Conservation (phyloP, 257 asterid genomes). For the Fraxinus pennsylvanica region DNA sequence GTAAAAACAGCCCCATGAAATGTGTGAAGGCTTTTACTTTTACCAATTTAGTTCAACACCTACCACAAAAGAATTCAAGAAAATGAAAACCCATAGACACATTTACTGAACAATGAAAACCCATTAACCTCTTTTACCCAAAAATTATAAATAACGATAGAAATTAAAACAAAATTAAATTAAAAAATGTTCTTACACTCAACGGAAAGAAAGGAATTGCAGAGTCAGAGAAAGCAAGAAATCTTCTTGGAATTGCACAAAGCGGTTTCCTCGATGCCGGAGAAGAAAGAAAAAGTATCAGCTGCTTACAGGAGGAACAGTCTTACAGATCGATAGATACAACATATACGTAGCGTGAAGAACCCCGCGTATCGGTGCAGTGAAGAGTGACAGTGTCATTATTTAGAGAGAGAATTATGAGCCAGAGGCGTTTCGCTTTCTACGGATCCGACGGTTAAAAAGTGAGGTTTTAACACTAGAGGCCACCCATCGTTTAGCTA, state of each 20-base stretch:
- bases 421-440: conserved; percentile 33
- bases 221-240: conserved; percentile 41
- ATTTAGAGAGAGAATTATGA: neutral
- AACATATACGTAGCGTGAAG: conserved; percentile 27
- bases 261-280: conserved; percentile 45
- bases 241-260: conserved; percentile 44
- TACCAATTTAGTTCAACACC: conserved; percentile 9
- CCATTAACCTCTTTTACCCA: neutral
- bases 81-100: conserved; percentile 12
- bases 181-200: conserved; percentile 50
- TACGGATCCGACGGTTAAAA: conserved; percentile 40
- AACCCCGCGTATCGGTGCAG: conserved; percentile 40
- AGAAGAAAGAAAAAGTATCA: conserved; percentile 27
- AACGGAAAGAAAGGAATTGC: conserved; percentile 66
- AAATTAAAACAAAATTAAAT: neutral
- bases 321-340: conserved; percentile 25
- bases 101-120: conserved; percentile 5
- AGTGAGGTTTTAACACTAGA: neutral
- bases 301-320: neutral
- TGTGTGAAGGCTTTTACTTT: neutral
- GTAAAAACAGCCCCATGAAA: conserved; percentile 8
- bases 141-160: neutral
- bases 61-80: conserved; percentile 17
- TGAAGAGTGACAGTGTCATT: neutral
- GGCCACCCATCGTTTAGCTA: neutral